These are phyloP conservation scores for Cicer cuneatum DNA, from an alignment of 306 rosid species.

Conservation along the genomic window DNA sequence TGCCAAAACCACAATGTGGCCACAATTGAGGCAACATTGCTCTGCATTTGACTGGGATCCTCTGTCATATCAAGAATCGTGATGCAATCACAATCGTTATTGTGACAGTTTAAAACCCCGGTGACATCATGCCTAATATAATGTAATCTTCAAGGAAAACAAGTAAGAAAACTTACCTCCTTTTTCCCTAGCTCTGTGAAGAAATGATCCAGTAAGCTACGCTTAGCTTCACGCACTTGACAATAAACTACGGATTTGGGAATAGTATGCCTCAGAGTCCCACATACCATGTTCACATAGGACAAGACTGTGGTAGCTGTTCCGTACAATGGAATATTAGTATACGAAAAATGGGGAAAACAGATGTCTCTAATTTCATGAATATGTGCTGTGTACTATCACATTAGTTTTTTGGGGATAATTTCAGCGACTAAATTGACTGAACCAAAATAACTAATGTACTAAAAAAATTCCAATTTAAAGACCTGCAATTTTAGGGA, in stretches of 20 bases:
- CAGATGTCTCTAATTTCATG: slow-evolving; percentile 16
- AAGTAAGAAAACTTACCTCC: slow-evolving; percentile 59
- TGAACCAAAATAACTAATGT: too few species aligned
- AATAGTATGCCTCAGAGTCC: slow-evolving; percentile 77
- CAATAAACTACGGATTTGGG: slow-evolving; percentile 94
- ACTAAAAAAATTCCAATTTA: neutral
- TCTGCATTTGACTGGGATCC: too few species aligned
- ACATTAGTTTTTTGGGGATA: neutral
- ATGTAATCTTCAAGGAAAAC: slow-evolving; percentile 32
- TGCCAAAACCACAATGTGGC: too few species aligned
- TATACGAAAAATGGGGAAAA: slow-evolving; percentile 26
- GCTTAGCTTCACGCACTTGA: slow-evolving; percentile 96
- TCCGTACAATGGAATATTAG: slow-evolving; percentile 19
- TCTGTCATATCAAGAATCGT: too few species aligned
- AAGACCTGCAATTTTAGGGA: neutral
- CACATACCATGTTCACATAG: slow-evolving; percentile 96
- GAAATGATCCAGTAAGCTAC: slow-evolving; percentile 89
- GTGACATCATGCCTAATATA: neutral
- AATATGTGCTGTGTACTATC: slow-evolving; percentile 1
- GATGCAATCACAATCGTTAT: too few species aligned
- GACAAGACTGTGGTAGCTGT: slow-evolving; percentile 87
- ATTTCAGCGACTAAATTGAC: too few species aligned
- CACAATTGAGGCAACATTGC: too few species aligned
- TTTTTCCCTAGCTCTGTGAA: slow-evolving; percentile 82
- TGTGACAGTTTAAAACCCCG: too few species aligned